phyloP scores from a whole-genome alignment of 176 grass and related monocot genomes.

The Echinochloa phyllopogon region DNA sequence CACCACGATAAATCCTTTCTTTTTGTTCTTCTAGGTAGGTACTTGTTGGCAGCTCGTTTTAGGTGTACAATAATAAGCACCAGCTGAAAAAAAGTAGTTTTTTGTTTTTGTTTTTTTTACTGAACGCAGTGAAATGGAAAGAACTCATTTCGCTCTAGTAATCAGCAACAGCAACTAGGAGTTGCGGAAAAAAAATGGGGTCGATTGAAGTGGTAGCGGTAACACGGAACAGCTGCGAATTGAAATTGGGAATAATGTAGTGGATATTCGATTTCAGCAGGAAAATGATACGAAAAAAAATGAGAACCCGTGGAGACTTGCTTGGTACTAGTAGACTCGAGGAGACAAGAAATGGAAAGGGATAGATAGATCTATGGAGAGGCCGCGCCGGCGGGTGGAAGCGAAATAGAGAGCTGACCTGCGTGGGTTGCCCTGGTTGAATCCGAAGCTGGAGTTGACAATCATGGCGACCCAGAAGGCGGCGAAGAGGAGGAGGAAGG shows the following conservation, averaged over 20 bases:
- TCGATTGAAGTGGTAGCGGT: neutral
- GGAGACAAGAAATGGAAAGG: neutral
- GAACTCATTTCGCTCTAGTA: neutral
- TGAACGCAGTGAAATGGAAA: neutral
- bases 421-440: conserved; percentile 89
- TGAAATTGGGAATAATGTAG: neutral
- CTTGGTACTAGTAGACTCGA: neutral
- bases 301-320: neutral
- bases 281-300: too few species aligned
- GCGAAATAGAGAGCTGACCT: conserved; percentile 61
- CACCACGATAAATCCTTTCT: neutral
- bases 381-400: neutral
- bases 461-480: conserved; percentile 93
- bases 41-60: neutral
- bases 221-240: neutral
- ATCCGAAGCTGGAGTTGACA: conserved; percentile 97
- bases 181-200: neutral
- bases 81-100: neutral
- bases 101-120: neutral
- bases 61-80: neutral
- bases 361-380: neutral
- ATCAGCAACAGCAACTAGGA: neutral
- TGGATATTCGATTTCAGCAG: neutral
- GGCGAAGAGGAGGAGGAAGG: conserved; percentile 76
- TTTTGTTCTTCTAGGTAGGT: neutral